phyloP scores from a whole-genome alignment of 2,329 filamentous ascomycete genomes.

The Hymenoscyphus linearis region DNA sequence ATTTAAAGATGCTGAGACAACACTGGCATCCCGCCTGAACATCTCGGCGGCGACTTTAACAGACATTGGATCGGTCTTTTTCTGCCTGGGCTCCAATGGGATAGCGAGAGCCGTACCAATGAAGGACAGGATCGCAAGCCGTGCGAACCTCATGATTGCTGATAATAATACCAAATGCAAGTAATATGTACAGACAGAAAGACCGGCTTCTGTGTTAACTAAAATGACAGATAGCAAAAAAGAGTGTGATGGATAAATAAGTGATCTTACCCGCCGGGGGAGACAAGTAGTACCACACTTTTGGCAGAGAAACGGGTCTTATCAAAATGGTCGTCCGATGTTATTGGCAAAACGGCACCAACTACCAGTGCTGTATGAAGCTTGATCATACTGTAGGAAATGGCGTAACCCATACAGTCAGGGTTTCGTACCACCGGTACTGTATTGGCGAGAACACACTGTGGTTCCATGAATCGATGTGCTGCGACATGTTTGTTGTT shows the following conservation, averaged over 20 bases:
- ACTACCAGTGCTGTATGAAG: too few relatives aligned
- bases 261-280: background rate
- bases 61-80: background rate
- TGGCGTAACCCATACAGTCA: background rate
- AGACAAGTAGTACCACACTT: background rate
- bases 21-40: slow-evolving; percentile 25
- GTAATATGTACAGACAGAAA: background rate
- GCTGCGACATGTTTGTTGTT: background rate
- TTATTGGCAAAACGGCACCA: background rate
- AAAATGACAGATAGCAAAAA: background rate
- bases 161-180: background rate
- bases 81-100: background rate
- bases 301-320: background rate
- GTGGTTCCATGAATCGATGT: background rate
- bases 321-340: background rate
- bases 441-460: too few relatives aligned
- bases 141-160: background rate
- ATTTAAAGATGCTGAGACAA: slow-evolving; percentile 23
- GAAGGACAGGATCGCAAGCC: background rate
- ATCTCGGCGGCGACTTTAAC: slow-evolving; percentile 18
- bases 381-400: background rate
- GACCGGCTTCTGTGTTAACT: background rate
- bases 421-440: background rate
- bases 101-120: background rate
- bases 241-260: background rate